Evolutionary conservation across 768 basidiomycete species (phyloP).

Genomic region (Boletellus ananiceps): DNA sequence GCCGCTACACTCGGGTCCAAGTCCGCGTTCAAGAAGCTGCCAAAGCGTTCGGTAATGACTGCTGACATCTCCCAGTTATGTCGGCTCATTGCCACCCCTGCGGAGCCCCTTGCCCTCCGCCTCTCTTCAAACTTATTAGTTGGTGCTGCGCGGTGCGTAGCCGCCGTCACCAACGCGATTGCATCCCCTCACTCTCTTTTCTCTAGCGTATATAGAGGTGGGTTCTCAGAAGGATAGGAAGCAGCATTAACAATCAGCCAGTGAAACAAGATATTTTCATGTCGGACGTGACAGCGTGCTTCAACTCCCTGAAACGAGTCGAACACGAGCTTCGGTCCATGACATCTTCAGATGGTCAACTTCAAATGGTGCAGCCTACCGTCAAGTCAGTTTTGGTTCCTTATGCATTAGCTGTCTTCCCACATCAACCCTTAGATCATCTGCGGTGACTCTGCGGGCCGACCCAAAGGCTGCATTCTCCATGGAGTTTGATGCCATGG

Average conservation of each 20-base stretch:
- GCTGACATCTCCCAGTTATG: constrained; percentile 83
- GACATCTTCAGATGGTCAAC: constrained; percentile 42
- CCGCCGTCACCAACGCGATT: neutral
- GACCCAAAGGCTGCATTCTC: constrained; percentile 47
- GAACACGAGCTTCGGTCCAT: constrained; percentile 58
- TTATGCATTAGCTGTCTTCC: neutral
- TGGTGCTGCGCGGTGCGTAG: constrained; percentile 75
- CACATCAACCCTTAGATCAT: constrained; percentile 35
- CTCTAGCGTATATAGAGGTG: constrained; percentile 48
- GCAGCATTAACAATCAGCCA: constrained; percentile 25
- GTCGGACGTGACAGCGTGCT: constrained; percentile 75
- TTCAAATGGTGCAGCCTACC: constrained; percentile 69
- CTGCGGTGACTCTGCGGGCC: constrained; percentile 47
- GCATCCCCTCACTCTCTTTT: constrained; percentile 1
- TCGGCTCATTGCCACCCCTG: constrained; percentile 73
- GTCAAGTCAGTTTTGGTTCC: constrained; percentile 46
- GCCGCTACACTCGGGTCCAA: constrained; percentile 87
- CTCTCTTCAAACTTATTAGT: constrained; percentile 87
- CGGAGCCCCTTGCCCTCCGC: constrained; percentile 80
- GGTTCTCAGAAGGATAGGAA: neutral
- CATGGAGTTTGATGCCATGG: constrained; percentile 62
- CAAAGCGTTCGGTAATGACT: constrained; percentile 76
- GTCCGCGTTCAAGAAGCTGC: constrained; percentile 80
- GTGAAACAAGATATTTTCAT: constrained; percentile 84
- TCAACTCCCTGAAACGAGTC: constrained; percentile 71